A percentile compares a stretch with the other conserved stretches of the same genome.
These are phyloP conservation scores for Plantago ovata DNA, from an alignment of 257 asterid genomes.

Conservation along the genomic window DNA sequence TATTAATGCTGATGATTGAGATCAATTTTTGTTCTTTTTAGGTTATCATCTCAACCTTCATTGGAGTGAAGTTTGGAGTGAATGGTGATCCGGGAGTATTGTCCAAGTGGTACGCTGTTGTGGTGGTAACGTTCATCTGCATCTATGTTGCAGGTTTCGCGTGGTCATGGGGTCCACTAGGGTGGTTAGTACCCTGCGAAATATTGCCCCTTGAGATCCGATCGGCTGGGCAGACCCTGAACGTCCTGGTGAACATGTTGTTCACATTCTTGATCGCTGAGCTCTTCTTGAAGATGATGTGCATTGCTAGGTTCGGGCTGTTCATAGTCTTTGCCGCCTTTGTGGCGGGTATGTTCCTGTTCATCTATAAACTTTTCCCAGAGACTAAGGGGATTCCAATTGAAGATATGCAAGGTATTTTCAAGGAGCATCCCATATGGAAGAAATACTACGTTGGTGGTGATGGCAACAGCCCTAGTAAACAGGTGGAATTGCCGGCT, in stretches of 20 bases:
- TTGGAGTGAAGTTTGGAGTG: not conserved
- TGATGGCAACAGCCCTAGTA: not conserved
- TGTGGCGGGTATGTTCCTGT: not conserved
- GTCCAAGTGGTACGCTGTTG: not conserved
- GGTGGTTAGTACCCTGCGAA: not conserved
- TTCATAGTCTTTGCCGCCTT: not conserved
- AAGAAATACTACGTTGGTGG: not conserved
- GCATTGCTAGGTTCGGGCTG: not conserved
- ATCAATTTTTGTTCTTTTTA: not conserved
- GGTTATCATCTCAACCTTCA: not conserved
- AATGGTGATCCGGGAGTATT: not conserved
- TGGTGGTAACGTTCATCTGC: slow-evolving; percentile 31
- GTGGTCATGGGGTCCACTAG: slow-evolving; percentile 45
- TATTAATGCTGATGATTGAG: not conserved
- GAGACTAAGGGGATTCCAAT: slow-evolving; percentile 2
- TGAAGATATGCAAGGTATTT: not conserved
- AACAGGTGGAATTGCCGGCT: no score
- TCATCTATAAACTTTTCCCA: not conserved
- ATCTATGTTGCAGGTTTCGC: slow-evolving; percentile 40
- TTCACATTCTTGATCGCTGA: not conserved
- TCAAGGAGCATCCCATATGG: not conserved
- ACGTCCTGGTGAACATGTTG: not conserved
- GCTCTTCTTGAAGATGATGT: not conserved
- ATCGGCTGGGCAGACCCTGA: not conserved
- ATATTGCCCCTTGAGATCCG: slow-evolving; percentile 1